Percentiles rank a stretch among this genome's conserved stretches.
Evolutionary conservation across 257 asterid genomes (phyloP).

Genomic region (Plantago ovata): DNA sequence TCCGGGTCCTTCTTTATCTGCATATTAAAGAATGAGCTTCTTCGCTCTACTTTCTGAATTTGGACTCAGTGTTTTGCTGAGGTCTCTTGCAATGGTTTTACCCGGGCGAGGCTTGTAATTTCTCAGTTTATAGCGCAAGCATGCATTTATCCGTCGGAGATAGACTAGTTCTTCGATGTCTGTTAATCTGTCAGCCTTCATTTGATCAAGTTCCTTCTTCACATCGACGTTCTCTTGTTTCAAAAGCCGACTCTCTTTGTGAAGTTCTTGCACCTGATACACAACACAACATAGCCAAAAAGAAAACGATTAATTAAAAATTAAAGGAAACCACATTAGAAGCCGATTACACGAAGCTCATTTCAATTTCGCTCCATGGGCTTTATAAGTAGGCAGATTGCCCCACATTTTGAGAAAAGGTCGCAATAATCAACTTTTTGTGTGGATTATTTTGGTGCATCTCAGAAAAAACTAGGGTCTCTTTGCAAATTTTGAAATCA

Average conservation of each 20-base stretch:
- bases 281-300: too few species aligned
- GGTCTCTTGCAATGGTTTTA: slow-evolving; percentile 69
- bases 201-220: slow-evolving; percentile 60
- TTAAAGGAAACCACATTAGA: background rate
- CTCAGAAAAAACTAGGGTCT: too few species aligned
- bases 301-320: background rate
- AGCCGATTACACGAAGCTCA: background rate
- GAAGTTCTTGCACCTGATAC: slow-evolving; percentile 47
- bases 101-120: slow-evolving; percentile 53
- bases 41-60: slow-evolving; percentile 79
- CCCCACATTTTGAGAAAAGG: too few species aligned
- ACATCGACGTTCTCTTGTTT: slow-evolving; percentile 52
- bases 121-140: too few species aligned
- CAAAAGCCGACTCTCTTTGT: slow-evolving; percentile 42
- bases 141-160: slow-evolving; percentile 90
- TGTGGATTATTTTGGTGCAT: too few species aligned
- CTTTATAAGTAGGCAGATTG: too few species aligned
- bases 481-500: background rate
- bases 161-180: slow-evolving; percentile 88
- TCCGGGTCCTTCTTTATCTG: slow-evolving; percentile 38
- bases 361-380: background rate
- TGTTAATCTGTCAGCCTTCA: slow-evolving; percentile 51
- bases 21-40: slow-evolving; percentile 72
- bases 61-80: slow-evolving; percentile 74
- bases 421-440: too few species aligned